phyloP scores from a whole-genome alignment of 1,284 basidiomycete genomes.

The Phaffia rhodozyma region DNA sequence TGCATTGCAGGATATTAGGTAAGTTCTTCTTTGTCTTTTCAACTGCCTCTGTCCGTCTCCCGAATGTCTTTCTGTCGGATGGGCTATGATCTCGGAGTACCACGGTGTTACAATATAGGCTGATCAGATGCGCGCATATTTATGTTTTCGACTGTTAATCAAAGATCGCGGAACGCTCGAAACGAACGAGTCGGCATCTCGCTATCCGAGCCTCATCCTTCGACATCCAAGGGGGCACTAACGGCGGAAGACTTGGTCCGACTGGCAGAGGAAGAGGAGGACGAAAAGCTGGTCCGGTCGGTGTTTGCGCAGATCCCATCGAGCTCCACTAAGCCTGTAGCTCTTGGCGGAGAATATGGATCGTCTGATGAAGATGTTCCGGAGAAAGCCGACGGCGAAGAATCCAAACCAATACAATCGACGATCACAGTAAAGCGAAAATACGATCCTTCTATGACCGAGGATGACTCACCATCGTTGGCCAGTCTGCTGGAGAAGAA shows the following conservation, averaged over 20 bases:
- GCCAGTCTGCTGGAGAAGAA: slow-evolving; percentile 5
- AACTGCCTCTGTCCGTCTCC: background rate
- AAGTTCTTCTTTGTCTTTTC: slow-evolving; percentile 8
- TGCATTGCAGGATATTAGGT: slow-evolving; percentile 82
- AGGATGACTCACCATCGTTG: slow-evolving; percentile 8
- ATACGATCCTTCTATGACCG: background rate
- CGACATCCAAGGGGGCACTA: slow-evolving; percentile 37
- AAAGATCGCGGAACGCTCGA: slow-evolving; percentile 61
- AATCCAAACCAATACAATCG: slow-evolving; percentile 10
- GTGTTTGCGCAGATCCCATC: slow-evolving; percentile 64
- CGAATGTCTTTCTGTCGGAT: background rate
- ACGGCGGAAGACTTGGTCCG: slow-evolving; percentile 36
- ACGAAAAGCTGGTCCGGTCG: slow-evolving; percentile 73
- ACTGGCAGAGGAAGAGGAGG: slow-evolving; percentile 68
- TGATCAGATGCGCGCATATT: background rate
- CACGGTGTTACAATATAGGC: background rate
- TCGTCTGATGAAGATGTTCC: slow-evolving; percentile 19
- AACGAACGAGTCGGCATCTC: slow-evolving; percentile 63
- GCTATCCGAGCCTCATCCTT: slow-evolving; percentile 28
- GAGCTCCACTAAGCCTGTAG: slow-evolving; percentile 29
- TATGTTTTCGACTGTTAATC: background rate
- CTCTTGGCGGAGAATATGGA: slow-evolving; percentile 22
- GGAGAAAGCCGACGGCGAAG: slow-evolving; percentile 22
- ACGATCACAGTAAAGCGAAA: background rate
- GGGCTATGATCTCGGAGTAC: background rate